Base-by-base conservation (phyloP, 768 basidiomycete species). In the Rhizopogon vulgaris region DNA sequence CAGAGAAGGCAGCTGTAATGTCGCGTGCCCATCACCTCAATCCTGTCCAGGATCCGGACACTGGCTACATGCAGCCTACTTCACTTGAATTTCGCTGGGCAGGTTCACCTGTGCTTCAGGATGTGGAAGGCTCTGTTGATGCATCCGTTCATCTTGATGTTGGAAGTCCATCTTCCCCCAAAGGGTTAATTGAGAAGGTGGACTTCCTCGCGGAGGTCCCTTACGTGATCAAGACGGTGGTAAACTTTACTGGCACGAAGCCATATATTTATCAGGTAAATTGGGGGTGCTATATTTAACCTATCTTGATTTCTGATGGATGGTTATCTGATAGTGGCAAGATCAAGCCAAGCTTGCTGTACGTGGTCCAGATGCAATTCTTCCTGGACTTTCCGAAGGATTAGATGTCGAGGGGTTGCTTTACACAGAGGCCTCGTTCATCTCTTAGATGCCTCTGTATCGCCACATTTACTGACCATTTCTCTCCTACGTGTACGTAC, bases 191-290 rank as follows among this genome's bases (percentile, higher is more conserved):
- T 47, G 90, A 93, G 68, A 94, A 95, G 69, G 90, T 98, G 25
- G 94, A 99, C 62, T 84, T 98, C 3, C 78, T 99, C 8, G 94
- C 89, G 5, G 94, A 99, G 73, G 90, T 96, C 57, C 96, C 96
- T 10, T 84, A 86, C 54, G 83, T 95, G 50, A 71, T 99, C 66
- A 92, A 93, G 74, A 83, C 93, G 68, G 86, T 93, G 55, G 84
- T 99, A 58, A 91, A 86, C 63, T 95, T 93, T 36, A 84, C 94
- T 37, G 89, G 91, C 38, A 92, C 90, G 18, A 94, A 94, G 68
- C 95, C 93, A 0, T 94, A 84, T 67, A 88, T 95, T 66, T 96
- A 95, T 69, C 91, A 94, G 80, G 93, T 87, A 49, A 50, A 82
- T 71, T 38, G 25, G 28, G 30, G 11, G 7, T 45, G 4, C 32